Percentiles rank a stretch among this genome's conserved stretches.
Evolutionary conservation across 2,329 filamentous ascomycete genomes (phyloP).

Genomic region (Domatiomyces globalis): DNA sequence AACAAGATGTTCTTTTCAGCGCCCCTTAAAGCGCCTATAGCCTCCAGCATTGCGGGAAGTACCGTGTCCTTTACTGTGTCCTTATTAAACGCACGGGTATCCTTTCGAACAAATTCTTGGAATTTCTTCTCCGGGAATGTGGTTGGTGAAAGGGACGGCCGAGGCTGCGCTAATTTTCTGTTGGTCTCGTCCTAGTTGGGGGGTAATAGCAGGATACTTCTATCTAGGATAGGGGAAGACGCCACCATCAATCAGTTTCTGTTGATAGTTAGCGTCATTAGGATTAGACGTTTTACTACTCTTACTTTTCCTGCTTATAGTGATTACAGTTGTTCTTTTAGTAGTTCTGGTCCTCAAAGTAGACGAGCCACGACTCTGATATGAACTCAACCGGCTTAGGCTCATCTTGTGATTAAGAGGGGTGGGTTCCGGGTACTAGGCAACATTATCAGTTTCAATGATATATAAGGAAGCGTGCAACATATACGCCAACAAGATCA

Average conservation of each 20-base stretch:
- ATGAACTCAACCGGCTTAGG: constrained; percentile 12
- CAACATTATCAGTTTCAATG: not conserved
- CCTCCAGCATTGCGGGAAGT: constrained; percentile 21
- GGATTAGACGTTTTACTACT: no score
- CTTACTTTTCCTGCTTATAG: no score
- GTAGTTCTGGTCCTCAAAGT: constrained; percentile 13
- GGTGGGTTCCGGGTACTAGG: constrained; percentile 16
- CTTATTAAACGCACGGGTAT: constrained; percentile 17
- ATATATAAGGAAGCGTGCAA: constrained; percentile 18
- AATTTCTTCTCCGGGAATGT: constrained; percentile 17
- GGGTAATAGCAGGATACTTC: no score
- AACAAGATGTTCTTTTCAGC: constrained; percentile 21
- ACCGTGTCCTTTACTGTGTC: constrained; percentile 22
- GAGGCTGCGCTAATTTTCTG: no score
- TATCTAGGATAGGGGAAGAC: constrained; percentile 19
- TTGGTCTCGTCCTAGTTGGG: no score
- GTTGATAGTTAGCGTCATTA: constrained; percentile 24
- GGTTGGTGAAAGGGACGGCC: constrained; percentile 19
- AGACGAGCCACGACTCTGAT: not conserved
- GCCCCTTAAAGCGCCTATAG: no score
- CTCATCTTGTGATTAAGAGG: constrained; percentile 9
- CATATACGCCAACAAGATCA: constrained; percentile 18
- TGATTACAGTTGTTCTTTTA: constrained; percentile 17
- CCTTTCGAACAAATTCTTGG: constrained; percentile 20
- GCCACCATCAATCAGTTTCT: constrained; percentile 24